phyloP scores from a whole-genome alignment of 164 flowering plant species.

The Nymphaea colorata region DNA sequence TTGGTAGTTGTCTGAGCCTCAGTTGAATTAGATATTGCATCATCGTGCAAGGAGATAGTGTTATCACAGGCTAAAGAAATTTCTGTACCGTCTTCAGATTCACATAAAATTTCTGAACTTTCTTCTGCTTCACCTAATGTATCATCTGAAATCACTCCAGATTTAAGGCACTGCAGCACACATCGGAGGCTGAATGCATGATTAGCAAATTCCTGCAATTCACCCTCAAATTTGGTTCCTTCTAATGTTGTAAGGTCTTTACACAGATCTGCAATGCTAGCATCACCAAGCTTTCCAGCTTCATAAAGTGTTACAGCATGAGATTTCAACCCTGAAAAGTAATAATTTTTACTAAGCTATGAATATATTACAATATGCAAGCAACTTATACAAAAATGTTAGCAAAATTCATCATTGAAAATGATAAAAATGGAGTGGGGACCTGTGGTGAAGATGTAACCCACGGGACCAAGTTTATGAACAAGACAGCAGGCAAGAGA shows the following conservation, averaged over 20 bases:
- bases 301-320: slow-evolving; percentile 97
- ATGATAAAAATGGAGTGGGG: too few species aligned
- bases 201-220: slow-evolving; percentile 94
- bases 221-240: slow-evolving; percentile 97
- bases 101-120: slow-evolving; percentile 9
- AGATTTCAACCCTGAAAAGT: slow-evolving; percentile 71
- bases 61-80: slow-evolving; percentile 19
- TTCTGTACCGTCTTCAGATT: slow-evolving; percentile 22
- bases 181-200: slow-evolving; percentile 92
- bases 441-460: too few species aligned
- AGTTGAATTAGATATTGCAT: slow-evolving; percentile 3
- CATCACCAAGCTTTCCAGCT: slow-evolving; percentile 91
- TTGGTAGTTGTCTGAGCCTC: slow-evolving; percentile 13
- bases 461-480: too few species aligned
- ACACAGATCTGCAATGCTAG: slow-evolving; percentile 90
- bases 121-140: slow-evolving; percentile 22
- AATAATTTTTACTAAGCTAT: slow-evolving; percentile 1
- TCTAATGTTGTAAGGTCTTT: slow-evolving; percentile 78
- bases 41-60: slow-evolving; percentile 10
- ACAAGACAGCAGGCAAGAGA: too few species aligned
- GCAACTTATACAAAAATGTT: too few species aligned
- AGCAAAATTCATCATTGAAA: too few species aligned
- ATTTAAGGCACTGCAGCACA: slow-evolving; percentile 68
- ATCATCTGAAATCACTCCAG: slow-evolving; percentile 64
- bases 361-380: too few species aligned